Evolutionary conservation across 148 eudicot species (phyloP), one percentile per base, ranked within the genome.

Genomic region (Polygonum maritimum): DNA sequence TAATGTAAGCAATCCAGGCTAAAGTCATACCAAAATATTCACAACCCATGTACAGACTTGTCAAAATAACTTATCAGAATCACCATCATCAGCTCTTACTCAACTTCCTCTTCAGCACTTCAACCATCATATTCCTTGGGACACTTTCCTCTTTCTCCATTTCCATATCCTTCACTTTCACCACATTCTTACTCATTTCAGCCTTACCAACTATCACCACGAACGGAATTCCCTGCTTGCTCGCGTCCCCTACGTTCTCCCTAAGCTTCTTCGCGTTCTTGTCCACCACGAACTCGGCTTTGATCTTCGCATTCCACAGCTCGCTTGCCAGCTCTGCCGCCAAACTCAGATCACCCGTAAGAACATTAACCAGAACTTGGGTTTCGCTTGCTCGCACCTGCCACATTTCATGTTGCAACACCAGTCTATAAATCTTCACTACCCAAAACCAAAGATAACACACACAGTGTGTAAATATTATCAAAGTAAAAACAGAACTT

Each of bases 381-480:
- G 98, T 94, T 83, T 92, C 92, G 48, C 86, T 88, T 21, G 96
- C 92, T 75, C 98, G 88, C 63, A 80, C 87, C 98, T 94, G 83
- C 71, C 74, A 83, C 31, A 52, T 16, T 16, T 3, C 57, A 19
- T 51, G 14, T 18, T 48, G 39, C 48, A 49, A 31, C 36, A n/a
- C 2, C 19, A 40, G 2, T 70, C 39, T 12, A 39, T 39, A 39
- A 7, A 39, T 39, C 41, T 39, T 39, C 41, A 39, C 41, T 39
- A 39, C 6, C 7, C 41, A 39, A 39, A 39, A 39, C 6, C 41
- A 39, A 39, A 39, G 7, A 0, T 39, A 39, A 39, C 41, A 39
- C 41, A 26, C 31, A 26, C 31, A 26, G 31, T 26, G 31, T 26
- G 31, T 26, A 26, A 26, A 26, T 26, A 26, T 26, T 26, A 26